Evolutionary conservation across 768 basidiomycete species (phyloP), one percentile per base, ranked within the genome.

Genomic region (Tricholoma sp.): DNA sequence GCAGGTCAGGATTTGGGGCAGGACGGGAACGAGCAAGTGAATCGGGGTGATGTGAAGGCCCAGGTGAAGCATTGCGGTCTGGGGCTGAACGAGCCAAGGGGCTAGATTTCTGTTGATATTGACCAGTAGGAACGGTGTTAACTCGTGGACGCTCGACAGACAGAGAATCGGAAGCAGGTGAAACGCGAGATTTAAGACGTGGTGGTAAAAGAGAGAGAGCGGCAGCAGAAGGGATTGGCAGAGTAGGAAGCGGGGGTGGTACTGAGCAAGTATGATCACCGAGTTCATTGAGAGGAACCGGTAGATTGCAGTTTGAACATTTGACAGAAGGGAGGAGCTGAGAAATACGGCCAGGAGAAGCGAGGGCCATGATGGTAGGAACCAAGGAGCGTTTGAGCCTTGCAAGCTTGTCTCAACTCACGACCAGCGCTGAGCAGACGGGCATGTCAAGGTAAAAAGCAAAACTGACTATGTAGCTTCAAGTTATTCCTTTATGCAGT

Each of bases 291-390:
- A 96, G 76, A 32, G 88, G 84, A 37, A 97, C 89, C 1, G 80
- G 82, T 8, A 75, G 73, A 62, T 75, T 74, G 67, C 94, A 97
- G 31, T 74, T 86, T 2, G 91, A 91, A 70, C 94, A 97, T 68
- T 88, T 95, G 58, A 94, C 87, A 2, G 85, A 77, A 5, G 94
- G 91, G 9, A 96, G 76, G 50, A 87, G 69, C 68, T 91, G 84
- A 20, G 91, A 91, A n/a, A 81, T 76, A n/a, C 82, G 71, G 44
- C 70, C 72, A 48, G 68, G 63, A 44, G 66, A 62, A 45, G 66
- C 65, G 32, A 66, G 61, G 39, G 70, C 65, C 70, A 74, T 69
- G 53, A 61, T 65, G 52, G 63, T 34, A 37, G 55, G 28, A 11
- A 20, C 24, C 1, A 29, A 52, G 34, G 44, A 58, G 61, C 37